These are phyloP conservation scores for Fusarium citri DNA, from an alignment of 2,329 filamentous ascomycete genomes.

Conservation along the genomic window DNA sequence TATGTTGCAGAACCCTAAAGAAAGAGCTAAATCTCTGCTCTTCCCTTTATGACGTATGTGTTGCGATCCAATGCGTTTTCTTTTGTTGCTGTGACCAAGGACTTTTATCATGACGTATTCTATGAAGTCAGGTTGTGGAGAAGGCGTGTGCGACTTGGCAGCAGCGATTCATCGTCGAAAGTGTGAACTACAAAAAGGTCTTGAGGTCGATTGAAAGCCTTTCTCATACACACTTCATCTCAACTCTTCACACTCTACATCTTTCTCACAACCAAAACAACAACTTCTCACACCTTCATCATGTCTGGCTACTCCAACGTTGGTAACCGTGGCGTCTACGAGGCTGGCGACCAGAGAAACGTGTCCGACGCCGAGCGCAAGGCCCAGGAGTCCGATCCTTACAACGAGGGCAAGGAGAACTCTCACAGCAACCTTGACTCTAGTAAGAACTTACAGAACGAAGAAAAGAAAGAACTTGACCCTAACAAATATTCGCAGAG, in stretches of 20 bases:
- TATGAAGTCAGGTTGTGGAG: constrained; percentile 48
- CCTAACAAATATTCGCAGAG: constrained; percentile 57
- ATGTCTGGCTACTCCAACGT: constrained; percentile 70
- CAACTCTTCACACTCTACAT: constrained; percentile 1
- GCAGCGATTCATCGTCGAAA: constrained; percentile 28
- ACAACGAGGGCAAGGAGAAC: constrained; percentile 77
- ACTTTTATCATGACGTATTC: constrained; percentile 45
- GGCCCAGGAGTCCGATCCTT: constrained; percentile 71
- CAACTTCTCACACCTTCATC: constrained; percentile 16
- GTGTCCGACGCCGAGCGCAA: constrained; percentile 63
- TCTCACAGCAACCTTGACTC: constrained; percentile 77
- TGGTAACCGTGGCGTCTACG: constrained; percentile 74
- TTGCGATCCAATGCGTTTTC: constrained; percentile 22
- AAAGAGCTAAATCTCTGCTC: constrained; percentile 16
- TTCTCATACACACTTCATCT: constrained; percentile 4
- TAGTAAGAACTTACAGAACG: constrained; percentile 63
- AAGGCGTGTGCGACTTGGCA: constrained; percentile 15
- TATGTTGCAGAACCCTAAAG: constrained; percentile 17
- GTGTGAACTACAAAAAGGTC: constrained; percentile 38
- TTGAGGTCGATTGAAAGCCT: not conserved
- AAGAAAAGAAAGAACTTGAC: constrained; percentile 55
- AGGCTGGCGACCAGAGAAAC: constrained; percentile 81
- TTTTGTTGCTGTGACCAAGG: constrained; percentile 23
- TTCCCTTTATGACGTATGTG: constrained; percentile 38
- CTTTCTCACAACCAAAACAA: not conserved